phyloP scores from a whole-genome alignment of 108 stramenopile genomes.

The Asterionellopsis glacialis region DNA sequence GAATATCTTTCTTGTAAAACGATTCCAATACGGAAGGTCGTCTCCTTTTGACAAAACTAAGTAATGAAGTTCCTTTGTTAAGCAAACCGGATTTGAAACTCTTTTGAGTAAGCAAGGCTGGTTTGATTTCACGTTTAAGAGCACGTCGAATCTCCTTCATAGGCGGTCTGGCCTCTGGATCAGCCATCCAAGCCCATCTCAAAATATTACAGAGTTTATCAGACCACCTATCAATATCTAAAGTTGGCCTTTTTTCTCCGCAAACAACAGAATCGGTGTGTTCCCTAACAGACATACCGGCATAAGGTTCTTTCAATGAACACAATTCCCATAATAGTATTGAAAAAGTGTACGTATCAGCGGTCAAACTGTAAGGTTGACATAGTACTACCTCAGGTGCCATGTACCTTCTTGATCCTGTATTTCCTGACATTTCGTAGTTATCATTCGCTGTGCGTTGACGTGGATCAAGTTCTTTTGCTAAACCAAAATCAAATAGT shows the following conservation, averaged over 20 bases:
- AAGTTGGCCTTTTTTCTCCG: slow-evolving; percentile 42
- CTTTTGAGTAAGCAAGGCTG: too few species aligned
- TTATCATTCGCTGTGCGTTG: slow-evolving; percentile 36
- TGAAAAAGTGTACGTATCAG: slow-evolving; percentile 68
- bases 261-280: slow-evolving; percentile 41
- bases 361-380: slow-evolving; percentile 68
- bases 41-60: too few species aligned
- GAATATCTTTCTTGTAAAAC: too few species aligned
- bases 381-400: slow-evolving; percentile 41
- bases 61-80: too few species aligned
- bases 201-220: slow-evolving; percentile 59
- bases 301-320: slow-evolving; percentile 55
- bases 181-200: slow-evolving; percentile 61
- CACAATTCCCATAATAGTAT: slow-evolving; percentile 69
- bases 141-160: slow-evolving; percentile 58
- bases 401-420: slow-evolving; percentile 63
- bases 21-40: too few species aligned
- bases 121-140: slow-evolving; percentile 38
- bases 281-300: slow-evolving; percentile 46
- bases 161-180: slow-evolving; percentile 55
- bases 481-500: slow-evolving; percentile 67
- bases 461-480: slow-evolving; percentile 40
- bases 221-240: slow-evolving; percentile 52
- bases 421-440: slow-evolving; percentile 71
- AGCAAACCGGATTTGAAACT: too few species aligned